phyloP scores from a whole-genome alignment of 306 rosid species.

The Trifolium fragiferum region DNA sequence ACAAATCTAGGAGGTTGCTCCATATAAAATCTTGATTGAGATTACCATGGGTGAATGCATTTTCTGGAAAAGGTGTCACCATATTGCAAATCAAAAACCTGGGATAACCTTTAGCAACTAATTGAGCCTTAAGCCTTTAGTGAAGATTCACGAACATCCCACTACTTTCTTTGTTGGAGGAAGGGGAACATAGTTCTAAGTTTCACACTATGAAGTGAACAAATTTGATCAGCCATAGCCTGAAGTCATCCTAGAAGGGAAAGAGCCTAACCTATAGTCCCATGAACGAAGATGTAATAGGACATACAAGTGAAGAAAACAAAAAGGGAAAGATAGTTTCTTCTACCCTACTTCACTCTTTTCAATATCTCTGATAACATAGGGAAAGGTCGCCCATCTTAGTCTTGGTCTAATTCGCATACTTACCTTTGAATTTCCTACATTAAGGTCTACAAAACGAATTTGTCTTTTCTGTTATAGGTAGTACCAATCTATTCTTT shows the following conservation, averaged over 20 bases:
- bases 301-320: neutral
- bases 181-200: neutral
- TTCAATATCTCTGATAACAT: neutral
- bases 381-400: neutral
- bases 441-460: neutral
- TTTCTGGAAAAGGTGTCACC: neutral
- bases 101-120: neutral
- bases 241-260: neutral
- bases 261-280: neutral
- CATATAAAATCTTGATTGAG: constrained; percentile 3
- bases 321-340: neutral
- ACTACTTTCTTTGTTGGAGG: neutral
- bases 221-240: neutral
- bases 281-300: neutral
- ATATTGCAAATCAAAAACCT: neutral
- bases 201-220: neutral
- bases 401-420: neutral
- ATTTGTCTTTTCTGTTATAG: neutral
- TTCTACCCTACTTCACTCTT: neutral
- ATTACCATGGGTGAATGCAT: constrained; percentile 5
- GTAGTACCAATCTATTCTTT: neutral
- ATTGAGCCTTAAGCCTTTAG: neutral
- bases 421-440: neutral
- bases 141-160: neutral
- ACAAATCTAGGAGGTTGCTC: neutral